Percentiles rank a stretch among this genome's conserved stretches.
Evolutionary conservation across 2,329 filamentous ascomycete species (phyloP).

Genomic region (Monosporascus sp.): DNA sequence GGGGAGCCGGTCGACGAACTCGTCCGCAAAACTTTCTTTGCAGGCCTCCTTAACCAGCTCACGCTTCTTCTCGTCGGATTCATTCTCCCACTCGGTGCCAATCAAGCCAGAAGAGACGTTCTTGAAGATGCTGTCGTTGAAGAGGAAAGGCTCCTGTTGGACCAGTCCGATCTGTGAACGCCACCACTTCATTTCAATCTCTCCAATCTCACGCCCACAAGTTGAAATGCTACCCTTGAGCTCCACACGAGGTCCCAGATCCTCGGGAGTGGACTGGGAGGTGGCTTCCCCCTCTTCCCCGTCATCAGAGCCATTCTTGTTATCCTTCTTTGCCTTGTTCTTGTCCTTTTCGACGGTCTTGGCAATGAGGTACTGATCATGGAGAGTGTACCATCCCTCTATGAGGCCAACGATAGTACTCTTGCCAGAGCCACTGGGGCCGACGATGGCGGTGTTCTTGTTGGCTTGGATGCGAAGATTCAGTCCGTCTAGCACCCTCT

Average conservation of each 20-base stretch:
- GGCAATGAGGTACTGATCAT: conserved; percentile 40
- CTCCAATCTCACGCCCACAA: conserved; percentile 43
- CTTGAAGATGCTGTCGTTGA: conserved; percentile 56
- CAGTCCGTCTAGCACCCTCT: conserved; percentile 54
- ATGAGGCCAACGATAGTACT: conserved; percentile 65
- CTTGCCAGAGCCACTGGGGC: conserved; percentile 66
- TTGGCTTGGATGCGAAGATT: conserved; percentile 52
- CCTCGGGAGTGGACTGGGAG: neutral
- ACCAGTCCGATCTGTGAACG: conserved; percentile 55
- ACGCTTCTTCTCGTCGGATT: conserved; percentile 45
- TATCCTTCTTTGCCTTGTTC: conserved; percentile 17
- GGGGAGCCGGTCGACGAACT: conserved; percentile 59
- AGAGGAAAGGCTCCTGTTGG: conserved; percentile 61
- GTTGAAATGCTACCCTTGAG: conserved; percentile 29
- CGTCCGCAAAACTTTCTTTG: conserved; percentile 59
- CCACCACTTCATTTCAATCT: conserved; percentile 58
- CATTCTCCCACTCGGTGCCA: conserved; percentile 43
- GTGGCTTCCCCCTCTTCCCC: too few species aligned
- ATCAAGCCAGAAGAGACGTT: conserved; percentile 56
- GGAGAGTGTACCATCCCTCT: conserved; percentile 63
- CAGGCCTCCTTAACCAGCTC: conserved; percentile 57
- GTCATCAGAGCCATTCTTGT: conserved; percentile 11
- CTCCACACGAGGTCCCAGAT: conserved; percentile 7
- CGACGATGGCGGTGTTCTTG: conserved; percentile 66
- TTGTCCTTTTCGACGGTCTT: conserved; percentile 33